A percentile compares a stretch with the other conserved stretches of the same genome.
phyloP scores from a whole-genome alignment of 192 early-diverging fungal genomes.

The Podila horticola region DNA sequence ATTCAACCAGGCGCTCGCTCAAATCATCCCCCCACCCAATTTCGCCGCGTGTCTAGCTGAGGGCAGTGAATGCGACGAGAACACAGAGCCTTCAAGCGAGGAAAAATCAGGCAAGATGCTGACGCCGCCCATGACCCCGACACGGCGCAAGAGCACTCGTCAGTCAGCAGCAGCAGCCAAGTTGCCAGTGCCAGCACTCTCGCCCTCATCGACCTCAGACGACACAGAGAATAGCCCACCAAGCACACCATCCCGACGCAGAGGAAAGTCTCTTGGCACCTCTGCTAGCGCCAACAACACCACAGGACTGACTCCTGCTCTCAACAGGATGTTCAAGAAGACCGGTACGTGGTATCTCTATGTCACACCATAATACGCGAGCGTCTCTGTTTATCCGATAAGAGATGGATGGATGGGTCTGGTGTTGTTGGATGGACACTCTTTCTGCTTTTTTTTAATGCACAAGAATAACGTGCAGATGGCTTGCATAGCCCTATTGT shows the following conservation, averaged over 20 bases:
- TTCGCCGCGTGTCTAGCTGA: background rate
- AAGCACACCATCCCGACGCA: background rate
- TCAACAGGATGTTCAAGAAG: slow-evolving; percentile 22
- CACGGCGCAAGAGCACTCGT: slow-evolving; percentile 3
- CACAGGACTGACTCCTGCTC: slow-evolving; percentile 26
- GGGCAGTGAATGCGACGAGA: background rate
- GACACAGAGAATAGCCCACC: slow-evolving; percentile 1
- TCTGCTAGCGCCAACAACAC: background rate
- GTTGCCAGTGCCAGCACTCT: background rate
- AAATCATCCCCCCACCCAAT: background rate
- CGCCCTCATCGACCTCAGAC: background rate
- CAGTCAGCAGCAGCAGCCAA: background rate
- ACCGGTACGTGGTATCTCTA: slow-evolving; percentile 5
- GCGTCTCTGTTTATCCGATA: background rate
- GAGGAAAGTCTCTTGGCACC: background rate
- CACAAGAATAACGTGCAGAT: too few species aligned
- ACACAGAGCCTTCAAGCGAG: background rate
- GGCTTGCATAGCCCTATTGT: too few species aligned
- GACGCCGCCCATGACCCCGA: slow-evolving; percentile 1
- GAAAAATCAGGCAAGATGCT: background rate
- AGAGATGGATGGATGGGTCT: background rate
- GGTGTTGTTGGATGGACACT: background rate
- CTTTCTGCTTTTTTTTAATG: background rate
- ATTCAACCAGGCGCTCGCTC: background rate
- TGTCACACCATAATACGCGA: too few species aligned